Evolutionary conservation across 768 basidiomycete species (phyloP).

Genomic region (Lenzites betulinus): DNA sequence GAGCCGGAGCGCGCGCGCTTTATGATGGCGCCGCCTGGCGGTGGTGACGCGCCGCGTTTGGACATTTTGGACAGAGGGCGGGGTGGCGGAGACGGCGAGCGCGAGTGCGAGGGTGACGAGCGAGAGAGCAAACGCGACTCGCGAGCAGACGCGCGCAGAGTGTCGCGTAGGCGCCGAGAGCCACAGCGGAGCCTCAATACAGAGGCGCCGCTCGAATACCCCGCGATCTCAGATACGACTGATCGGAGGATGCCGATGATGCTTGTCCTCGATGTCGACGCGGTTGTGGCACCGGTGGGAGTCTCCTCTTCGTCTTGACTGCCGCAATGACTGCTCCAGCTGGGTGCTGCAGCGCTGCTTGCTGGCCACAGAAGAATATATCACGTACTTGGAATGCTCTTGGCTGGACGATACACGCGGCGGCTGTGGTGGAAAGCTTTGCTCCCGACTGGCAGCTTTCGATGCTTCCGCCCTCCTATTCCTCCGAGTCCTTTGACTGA

Average conservation of each 20-base stretch:
- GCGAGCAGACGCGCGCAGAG: slow-evolving; percentile 4
- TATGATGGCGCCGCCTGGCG: slow-evolving; percentile 53
- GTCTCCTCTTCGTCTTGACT: too few relatives aligned
- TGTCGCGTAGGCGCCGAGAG: not conserved
- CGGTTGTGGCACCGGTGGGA: too few relatives aligned
- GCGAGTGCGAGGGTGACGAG: slow-evolving; percentile 1
- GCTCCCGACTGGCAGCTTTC: not conserved
- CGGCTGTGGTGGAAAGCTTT: not conserved
- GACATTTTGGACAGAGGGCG: slow-evolving; percentile 50
- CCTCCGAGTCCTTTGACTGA: slow-evolving; percentile 27
- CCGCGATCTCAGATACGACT: not conserved
- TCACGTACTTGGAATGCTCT: too few relatives aligned
- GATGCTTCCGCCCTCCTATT: not conserved
- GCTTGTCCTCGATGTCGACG: not conserved
- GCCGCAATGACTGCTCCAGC: too few relatives aligned
- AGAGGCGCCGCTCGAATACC: not conserved
- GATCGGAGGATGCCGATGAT: not conserved
- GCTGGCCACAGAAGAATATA: too few relatives aligned
- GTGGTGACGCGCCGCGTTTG: slow-evolving; percentile 67
- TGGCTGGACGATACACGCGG: too few relatives aligned
- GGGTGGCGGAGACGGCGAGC: slow-evolving; percentile 5
- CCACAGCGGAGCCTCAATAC: not conserved
- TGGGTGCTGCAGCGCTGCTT: too few relatives aligned
- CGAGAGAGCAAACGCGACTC: slow-evolving; percentile 1
- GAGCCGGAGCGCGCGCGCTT: slow-evolving; percentile 60